Evolutionary conservation across 768 basidiomycete genomes (phyloP), one percentile per base, ranked within the genome.

Genomic region (Termitomyces sp.): DNA sequence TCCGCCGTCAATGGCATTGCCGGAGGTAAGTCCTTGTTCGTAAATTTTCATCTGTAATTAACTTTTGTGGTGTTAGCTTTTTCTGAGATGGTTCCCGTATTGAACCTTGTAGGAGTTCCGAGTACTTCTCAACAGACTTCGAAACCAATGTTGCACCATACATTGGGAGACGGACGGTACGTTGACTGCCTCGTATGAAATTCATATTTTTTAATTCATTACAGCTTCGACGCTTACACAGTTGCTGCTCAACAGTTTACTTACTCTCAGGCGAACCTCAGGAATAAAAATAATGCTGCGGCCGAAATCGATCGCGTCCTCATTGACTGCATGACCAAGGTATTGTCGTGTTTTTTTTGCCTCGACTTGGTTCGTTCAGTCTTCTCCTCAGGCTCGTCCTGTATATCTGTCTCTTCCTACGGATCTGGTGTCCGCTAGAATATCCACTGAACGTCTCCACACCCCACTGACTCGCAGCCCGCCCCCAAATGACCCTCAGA

Each of bases 371-470:
- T 15, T 15, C 15, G 2, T 58, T 37, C 12, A 52, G 26, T 38
- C 34, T 14, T 54, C 30, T 14, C 15, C 34, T 15, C 59, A 90
- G 81, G 88, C 86, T 28, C 84, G 91, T 19, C 95, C 95, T 0
- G 90, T 89, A 32, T 98, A 98, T 65, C 70, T 98, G 40, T 81
- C 86, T 35, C 75, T 98, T 11, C 95, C 93, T 0, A 94, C 87
- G 6, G 89, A 98, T 66, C 73, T 96, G 51, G 87, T 88, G 4
- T 77, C 80, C 63, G 71, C 76, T 51, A 81, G 85, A 64, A 84
- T 94, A 17, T 79, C 90, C 0, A 70, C 82, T 5, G 78, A 80
- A 40, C 79, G 81, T 19, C 77, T 97, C 51, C 70, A 78, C 51
- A 80, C 75, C 1, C 84, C 85, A 7, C 74, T 89, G 9, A 74